A percentile compares a stretch with the other conserved stretches of the same genome.
These are phyloP conservation scores for Trametes versicolor DNA, from an alignment of 1,284 basidiomycete genomes.

Conservation along the genomic window DNA sequence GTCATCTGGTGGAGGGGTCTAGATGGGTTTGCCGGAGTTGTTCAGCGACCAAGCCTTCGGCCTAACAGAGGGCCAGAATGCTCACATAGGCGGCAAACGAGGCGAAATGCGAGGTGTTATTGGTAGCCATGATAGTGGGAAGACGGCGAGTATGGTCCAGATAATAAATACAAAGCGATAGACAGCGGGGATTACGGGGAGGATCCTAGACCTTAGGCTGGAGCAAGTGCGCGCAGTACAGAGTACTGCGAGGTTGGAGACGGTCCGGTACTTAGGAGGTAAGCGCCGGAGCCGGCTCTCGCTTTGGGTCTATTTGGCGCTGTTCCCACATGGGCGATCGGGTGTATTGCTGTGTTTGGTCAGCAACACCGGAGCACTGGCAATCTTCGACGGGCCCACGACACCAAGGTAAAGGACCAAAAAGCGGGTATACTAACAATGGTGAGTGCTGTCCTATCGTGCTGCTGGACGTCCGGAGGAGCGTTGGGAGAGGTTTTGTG, in stretches of 20 bases:
- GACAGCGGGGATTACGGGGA: neutral
- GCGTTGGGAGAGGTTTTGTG: constrained; percentile 26
- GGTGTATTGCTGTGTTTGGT: constrained; percentile 38
- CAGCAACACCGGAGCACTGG: constrained; percentile 30
- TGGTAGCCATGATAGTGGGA: constrained; percentile 30
- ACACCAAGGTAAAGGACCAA: constrained; percentile 45
- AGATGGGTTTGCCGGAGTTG: constrained; percentile 1
- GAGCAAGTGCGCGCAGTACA: constrained; percentile 8
- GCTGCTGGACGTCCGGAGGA: constrained; percentile 34
- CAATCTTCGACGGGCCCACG: constrained; percentile 38
- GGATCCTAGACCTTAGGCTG: neutral
- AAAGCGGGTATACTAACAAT: constrained; percentile 45
- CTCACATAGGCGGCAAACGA: constrained; percentile 66
- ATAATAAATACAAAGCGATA: constrained; percentile 28
- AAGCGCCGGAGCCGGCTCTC: constrained; percentile 18
- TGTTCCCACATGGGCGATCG: constrained; percentile 25
- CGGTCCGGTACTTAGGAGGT: constrained; percentile 23
- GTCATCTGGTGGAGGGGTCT: constrained; percentile 73
- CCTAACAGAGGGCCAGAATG: constrained; percentile 1
- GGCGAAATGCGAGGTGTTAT: constrained; percentile 47
- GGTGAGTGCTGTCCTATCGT: constrained; percentile 42
- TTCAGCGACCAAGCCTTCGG: constrained; percentile 14
- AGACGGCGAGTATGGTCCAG: neutral
- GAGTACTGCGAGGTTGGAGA: constrained; percentile 11
- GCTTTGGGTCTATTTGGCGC: constrained; percentile 24